Conservation (phyloP, 495 filamentous ascomycete genomes). For the Glonium stellatum region DNA sequence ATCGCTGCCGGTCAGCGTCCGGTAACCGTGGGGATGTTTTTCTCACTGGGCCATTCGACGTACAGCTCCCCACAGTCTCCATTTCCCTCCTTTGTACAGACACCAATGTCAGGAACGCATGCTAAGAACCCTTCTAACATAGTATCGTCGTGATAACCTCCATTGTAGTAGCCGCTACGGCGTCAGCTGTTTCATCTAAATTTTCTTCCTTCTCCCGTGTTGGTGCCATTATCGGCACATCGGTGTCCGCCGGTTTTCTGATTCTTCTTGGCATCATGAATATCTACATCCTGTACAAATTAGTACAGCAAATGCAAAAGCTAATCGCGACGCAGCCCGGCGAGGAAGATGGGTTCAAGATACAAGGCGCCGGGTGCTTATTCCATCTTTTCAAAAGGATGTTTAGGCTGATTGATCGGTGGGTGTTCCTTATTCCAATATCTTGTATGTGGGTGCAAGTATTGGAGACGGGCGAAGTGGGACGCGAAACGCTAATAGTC, state of each 20-base stretch:
- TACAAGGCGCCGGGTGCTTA: constrained; percentile 72
- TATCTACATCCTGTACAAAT: constrained; percentile 70
- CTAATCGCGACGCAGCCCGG: constrained; percentile 43
- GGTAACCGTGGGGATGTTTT: constrained; percentile 93
- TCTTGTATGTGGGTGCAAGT: constrained; percentile 4
- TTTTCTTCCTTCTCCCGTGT: constrained; percentile 78
- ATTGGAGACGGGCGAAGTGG: constrained; percentile 4
- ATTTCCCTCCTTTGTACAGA: not conserved
- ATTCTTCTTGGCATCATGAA: constrained; percentile 80
- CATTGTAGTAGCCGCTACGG: constrained; percentile 82
- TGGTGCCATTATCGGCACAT: constrained; percentile 79
- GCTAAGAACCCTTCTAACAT: not conserved
- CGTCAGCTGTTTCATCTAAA: constrained; percentile 66
- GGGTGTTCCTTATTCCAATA: constrained; percentile 34
- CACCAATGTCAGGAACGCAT: not conserved
- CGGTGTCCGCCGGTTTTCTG: constrained; percentile 74
- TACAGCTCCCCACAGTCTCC: constrained; percentile 30
- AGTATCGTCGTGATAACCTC: constrained; percentile 86
- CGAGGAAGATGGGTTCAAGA: constrained; percentile 53
- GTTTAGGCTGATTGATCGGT: constrained; percentile 71
- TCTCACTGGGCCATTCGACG: constrained; percentile 88
- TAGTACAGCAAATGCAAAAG: constrained; percentile 59
- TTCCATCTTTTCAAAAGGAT: constrained; percentile 63
- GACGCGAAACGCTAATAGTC: constrained; percentile 16
- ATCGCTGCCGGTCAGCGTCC: constrained; percentile 78